Conservation (phyloP, 2,329 filamentous ascomycete genomes). For the Fusarium sp. region DNA sequence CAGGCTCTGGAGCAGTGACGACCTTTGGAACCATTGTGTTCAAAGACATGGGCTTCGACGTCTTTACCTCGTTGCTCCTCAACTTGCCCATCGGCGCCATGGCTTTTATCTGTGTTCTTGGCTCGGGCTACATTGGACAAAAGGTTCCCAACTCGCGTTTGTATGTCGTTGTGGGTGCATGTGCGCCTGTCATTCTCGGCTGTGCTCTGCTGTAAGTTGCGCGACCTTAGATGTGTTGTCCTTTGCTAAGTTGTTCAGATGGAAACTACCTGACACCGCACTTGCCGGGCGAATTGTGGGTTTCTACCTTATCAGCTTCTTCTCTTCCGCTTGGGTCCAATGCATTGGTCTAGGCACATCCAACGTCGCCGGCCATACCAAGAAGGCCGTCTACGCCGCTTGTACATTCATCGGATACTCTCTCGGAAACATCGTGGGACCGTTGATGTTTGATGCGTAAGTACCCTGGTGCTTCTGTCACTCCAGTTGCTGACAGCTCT, state of each 20-base stretch:
- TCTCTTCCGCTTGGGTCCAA: slow-evolving; percentile 47
- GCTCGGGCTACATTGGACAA: slow-evolving; percentile 46
- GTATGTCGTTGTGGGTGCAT: slow-evolving; percentile 43
- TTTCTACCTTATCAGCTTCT: slow-evolving; percentile 48
- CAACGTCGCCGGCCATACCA: slow-evolving; percentile 50
- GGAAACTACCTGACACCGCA: slow-evolving; percentile 39
- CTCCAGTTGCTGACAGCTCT: background rate
- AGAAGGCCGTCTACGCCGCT: slow-evolving; percentile 46
- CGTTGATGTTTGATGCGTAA: slow-evolving; percentile 49
- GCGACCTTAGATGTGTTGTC: no score
- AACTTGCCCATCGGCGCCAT: slow-evolving; percentile 49
- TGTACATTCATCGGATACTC: slow-evolving; percentile 50
- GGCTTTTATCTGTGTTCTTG: slow-evolving; percentile 47
- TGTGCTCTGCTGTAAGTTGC: slow-evolving; percentile 23
- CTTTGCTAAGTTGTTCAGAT: slow-evolving; percentile 21
- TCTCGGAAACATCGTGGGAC: slow-evolving; percentile 50
- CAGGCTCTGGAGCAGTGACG: slow-evolving; percentile 46
- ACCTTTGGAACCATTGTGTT: slow-evolving; percentile 50
- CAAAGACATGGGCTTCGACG: slow-evolving; percentile 50
- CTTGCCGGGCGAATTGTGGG: slow-evolving; percentile 43
- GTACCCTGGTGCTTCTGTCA: background rate
- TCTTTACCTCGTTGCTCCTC: slow-evolving; percentile 48
- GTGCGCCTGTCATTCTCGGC: slow-evolving; percentile 46
- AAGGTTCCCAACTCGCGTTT: slow-evolving; percentile 41
- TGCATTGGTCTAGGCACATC: slow-evolving; percentile 48